Conservation (phyloP, 202 grass and related monocot species). For the Eragrostis tef region DNA sequence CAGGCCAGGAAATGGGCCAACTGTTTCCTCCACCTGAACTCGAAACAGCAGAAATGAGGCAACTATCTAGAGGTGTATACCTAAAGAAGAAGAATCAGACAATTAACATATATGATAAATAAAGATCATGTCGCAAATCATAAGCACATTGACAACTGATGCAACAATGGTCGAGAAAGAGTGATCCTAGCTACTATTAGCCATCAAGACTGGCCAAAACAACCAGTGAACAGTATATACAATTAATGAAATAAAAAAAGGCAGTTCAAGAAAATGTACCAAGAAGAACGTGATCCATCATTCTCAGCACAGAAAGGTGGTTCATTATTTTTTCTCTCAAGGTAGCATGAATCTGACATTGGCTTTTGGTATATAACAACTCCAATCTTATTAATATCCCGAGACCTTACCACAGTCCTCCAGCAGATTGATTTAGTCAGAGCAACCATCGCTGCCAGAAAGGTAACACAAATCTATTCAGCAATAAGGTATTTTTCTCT, state of each 20-base stretch:
- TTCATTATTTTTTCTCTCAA: conserved; percentile 57
- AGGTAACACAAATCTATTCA: conserved; percentile 34
- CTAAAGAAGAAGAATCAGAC: conserved; percentile 49
- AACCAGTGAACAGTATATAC: conserved; percentile 6
- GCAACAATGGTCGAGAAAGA: conserved; percentile 25
- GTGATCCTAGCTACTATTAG: conserved; percentile 8
- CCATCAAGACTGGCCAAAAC: conserved; percentile 11
- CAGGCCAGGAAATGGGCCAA: conserved; percentile 82
- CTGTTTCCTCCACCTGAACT: conserved; percentile 53
- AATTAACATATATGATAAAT: conserved; percentile 43
- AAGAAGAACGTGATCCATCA: conserved; percentile 55
- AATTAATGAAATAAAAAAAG: neutral
- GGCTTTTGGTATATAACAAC: conserved; percentile 95
- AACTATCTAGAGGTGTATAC: conserved; percentile 76
- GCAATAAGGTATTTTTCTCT: conserved; percentile 34
- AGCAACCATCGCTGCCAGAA: conserved; percentile 74
- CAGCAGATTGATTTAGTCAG: conserved; percentile 87
- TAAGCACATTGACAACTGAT: conserved; percentile 4
- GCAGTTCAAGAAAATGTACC: conserved; percentile 54
- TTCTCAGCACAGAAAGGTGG: conserved; percentile 62
- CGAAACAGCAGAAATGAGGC: conserved; percentile 51
- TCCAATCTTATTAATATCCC: conserved; percentile 68
- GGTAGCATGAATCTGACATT: conserved; percentile 73
- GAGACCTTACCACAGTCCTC: conserved; percentile 74
- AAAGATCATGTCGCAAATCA: conserved; percentile 23